phyloP scores from a whole-genome alignment of 179 eudicot genomes.

The Beta macrorhiza region DNA sequence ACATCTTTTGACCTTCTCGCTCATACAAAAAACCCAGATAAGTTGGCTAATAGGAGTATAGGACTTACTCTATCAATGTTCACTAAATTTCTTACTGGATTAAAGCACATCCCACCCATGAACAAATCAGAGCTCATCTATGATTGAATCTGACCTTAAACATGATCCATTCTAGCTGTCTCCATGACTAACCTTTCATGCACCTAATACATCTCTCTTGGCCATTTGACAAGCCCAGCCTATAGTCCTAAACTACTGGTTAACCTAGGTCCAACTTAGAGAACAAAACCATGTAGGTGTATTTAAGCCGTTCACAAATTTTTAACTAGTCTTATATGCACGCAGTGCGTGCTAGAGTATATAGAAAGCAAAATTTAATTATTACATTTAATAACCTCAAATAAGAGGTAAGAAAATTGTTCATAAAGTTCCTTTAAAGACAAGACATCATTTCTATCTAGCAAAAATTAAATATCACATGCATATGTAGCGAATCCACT shows the following conservation, averaged over 20 bases:
- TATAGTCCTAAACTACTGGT: background rate
- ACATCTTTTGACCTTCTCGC: background rate
- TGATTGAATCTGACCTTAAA: background rate
- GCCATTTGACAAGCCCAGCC: background rate
- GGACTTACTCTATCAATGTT: background rate
- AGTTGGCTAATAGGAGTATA: background rate
- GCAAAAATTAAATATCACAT: no score
- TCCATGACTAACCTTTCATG: background rate
- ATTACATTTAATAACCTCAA: no score
- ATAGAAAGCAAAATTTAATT: no score
- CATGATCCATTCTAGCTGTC: no score
- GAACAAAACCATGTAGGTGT: background rate
- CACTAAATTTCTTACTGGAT: background rate
- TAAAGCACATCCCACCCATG: background rate
- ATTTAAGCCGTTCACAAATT: background rate
- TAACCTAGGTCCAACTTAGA: background rate
- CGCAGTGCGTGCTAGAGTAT: no score
- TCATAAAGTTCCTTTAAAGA: no score
- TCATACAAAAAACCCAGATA: background rate
- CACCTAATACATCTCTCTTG: background rate
- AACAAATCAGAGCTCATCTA: background rate
- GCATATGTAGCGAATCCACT: no score
- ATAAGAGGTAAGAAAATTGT: no score
- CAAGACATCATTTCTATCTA: no score
- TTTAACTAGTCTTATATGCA: background rate